Evolutionary conservation across 2,329 filamentous ascomycete species (phyloP).

Genomic region (Alternaria infectoria): DNA sequence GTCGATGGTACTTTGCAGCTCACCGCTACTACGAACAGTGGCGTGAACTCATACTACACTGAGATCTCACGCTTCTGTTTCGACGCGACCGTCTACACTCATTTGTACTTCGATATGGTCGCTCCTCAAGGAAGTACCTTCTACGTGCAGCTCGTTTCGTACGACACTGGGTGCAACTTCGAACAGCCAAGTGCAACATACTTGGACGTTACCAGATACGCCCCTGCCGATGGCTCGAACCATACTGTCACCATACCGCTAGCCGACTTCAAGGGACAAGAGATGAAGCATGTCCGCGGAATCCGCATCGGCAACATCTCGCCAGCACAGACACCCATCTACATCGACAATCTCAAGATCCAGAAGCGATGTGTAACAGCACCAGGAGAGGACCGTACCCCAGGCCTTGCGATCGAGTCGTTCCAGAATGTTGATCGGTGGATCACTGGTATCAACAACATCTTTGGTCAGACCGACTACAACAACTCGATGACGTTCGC

Average conservation of each 20-base stretch:
- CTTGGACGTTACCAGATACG: conserved; percentile 10
- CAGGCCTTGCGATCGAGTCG: conserved; percentile 9
- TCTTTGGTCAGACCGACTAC: conserved; percentile 10
- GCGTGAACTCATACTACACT: conserved; percentile 12
- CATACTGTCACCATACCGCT: conserved; percentile 12
- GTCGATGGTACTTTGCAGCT: conserved; percentile 11
- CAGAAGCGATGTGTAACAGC: conserved; percentile 13
- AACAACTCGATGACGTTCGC: conserved; percentile 14
- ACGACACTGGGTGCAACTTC: conserved; percentile 1
- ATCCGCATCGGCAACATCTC: conserved; percentile 15
- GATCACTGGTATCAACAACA: conserved; percentile 16
- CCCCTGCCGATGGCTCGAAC: conserved; percentile 7
- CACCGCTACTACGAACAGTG: conserved; percentile 7
- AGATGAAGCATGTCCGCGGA: conserved; percentile 8
- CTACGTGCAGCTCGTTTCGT: conserved; percentile 12
- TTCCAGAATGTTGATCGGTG: conserved; percentile 13
- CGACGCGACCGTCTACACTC: conserved; percentile 11
- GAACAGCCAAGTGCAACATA: conserved; percentile 7
- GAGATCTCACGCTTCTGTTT: conserved; percentile 14
- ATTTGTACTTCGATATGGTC: conserved; percentile 13
- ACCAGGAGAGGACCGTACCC: conserved; percentile 11
- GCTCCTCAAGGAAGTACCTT: conserved; percentile 6
- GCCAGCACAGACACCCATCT: conserved; percentile 8
- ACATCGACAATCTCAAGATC: conserved; percentile 12
- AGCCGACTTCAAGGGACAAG: conserved; percentile 10